These are phyloP conservation scores for Aschersonia sp. DNA, from an alignment of 2,329 filamentous ascomycete species.

Conservation along the genomic window DNA sequence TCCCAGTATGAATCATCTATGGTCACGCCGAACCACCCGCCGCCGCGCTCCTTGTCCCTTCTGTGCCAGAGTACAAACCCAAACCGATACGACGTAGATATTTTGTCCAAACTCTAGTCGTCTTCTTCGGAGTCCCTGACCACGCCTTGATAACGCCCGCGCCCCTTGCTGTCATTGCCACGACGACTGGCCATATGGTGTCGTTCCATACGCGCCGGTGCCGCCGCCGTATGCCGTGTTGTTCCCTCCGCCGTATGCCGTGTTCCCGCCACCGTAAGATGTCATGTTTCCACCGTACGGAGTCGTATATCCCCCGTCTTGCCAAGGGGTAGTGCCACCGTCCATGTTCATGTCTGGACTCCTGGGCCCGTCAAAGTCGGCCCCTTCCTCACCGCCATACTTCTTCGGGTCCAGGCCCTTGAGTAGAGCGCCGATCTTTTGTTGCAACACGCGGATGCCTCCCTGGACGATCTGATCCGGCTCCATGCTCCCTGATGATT, in stretches of 20 bases:
- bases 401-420: conserved; percentile 32
- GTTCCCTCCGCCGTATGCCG: conserved; percentile 52
- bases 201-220: conserved; percentile 27
- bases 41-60: too few species aligned
- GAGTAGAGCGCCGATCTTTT: conserved; percentile 75
- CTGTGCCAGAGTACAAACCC: too few species aligned
- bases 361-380: conserved; percentile 47
- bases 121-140: neutral
- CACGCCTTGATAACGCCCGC: neutral
- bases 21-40: too few species aligned
- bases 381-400: conserved; percentile 41
- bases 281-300: conserved; percentile 48
- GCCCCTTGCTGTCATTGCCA: conserved; percentile 24
- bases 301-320: conserved; percentile 53
- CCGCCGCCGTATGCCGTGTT: conserved; percentile 51
- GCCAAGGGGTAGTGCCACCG: conserved; percentile 39
- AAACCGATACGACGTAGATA: too few species aligned
- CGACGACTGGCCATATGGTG: conserved; percentile 32
- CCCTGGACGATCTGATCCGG: conserved; percentile 81
- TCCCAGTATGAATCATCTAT: too few species aligned
- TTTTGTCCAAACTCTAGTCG: too few species aligned
- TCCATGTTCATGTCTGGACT: conserved; percentile 51
- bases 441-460: conserved; percentile 77
- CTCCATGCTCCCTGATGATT: conserved; percentile 74
- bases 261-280: conserved; percentile 50